Evolutionary conservation across 2,329 filamentous ascomycete species (phyloP).

Genomic region (Remersonia thermophila): DNA sequence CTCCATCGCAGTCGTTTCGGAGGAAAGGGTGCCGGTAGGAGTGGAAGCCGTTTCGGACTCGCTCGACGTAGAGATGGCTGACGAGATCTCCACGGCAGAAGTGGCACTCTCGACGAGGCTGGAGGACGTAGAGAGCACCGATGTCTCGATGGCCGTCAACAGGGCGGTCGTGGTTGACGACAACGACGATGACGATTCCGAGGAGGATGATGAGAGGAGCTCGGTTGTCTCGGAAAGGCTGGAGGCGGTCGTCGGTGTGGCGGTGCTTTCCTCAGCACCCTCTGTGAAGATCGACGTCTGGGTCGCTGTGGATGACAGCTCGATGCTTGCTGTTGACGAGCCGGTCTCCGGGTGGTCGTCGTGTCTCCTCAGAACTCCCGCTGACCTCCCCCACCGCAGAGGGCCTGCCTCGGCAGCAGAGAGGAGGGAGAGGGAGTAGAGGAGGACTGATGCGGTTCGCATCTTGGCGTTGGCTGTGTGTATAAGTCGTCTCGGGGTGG

Average conservation of each 20-base stretch:
- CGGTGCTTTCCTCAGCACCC: not conserved
- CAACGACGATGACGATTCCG: not conserved
- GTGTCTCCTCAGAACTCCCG: not conserved
- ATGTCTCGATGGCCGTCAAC: not conserved
- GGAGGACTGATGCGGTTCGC: constrained; percentile 10
- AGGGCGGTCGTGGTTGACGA: not conserved
- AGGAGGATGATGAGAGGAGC: not conserved
- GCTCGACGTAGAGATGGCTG: not conserved
- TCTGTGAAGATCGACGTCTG: not conserved
- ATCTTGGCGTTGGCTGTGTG: constrained; percentile 8
- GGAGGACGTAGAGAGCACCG: not conserved
- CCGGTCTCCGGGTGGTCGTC: not conserved
- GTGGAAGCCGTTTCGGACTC: not conserved
- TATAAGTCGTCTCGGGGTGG: not conserved
- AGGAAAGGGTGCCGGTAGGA: not conserved
- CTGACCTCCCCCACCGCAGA: constrained; percentile 9
- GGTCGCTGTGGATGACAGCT: not conserved
- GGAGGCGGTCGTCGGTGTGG: not conserved
- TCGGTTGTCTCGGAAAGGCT: not conserved
- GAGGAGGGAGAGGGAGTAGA: constrained; percentile 9
- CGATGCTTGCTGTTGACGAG: not conserved
- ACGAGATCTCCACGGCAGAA: not conserved
- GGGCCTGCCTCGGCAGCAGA: constrained; percentile 18
- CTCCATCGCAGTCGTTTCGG: not conserved
- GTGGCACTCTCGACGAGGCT: not conserved